Base-by-base conservation (phyloP, 2,329 filamentous ascomycete species). In the Ascochyta lentis region DNA sequence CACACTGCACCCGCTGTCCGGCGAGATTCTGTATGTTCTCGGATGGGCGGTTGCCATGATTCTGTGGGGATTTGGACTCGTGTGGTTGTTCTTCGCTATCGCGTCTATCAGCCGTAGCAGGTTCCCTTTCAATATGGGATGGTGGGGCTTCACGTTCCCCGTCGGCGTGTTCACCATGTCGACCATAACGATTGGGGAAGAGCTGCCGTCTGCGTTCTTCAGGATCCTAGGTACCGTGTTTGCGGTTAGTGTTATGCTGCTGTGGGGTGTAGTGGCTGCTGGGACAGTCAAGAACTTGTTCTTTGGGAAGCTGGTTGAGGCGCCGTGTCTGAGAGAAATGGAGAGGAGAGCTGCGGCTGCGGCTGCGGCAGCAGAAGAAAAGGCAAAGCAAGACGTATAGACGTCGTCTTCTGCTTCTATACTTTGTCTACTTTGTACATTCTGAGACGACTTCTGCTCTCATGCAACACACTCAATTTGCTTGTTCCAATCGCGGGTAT, bases 91-190 rank as follows among this genome's bases (percentile, higher is more conserved):
- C 59, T 81, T 83, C 61, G 83, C 83, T 0, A 57, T 84, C 0
- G 78, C 80, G 2, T 79, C 77, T 27, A 78, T 84, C 51, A 70
- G 69, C 23, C 68, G 74, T 27, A 72, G 66, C 41, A 70, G 66
- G 40, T 83, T 86, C 60, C 82, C 83, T 0, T 86, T 86, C 70
- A 86, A 87, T 64, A 83, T 86, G 71, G 85, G 84, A 6, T 85
- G 84, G 83, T 86, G 83, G 83, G 82, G 82, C 1, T 86, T 86
- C 52, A 84, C 80, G 0, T 86, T 86, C 61, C 84, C 84, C 0
- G 63, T 84, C 13, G 84, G 84, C 1, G 84, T 85, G 2, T 69
- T 65, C 29, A 58, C 66, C 0, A 65, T 69, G 67, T 76, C 71
- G 15, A 83, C 81, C 0, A 75, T 77, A 4, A 72, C 72, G 13